Percentiles rank a stretch among this genome's conserved stretches.
These are phyloP conservation scores for Chaetomiaceae sp. DNA, from an alignment of 2,329 filamentous ascomycete species.

Conservation along the genomic window DNA sequence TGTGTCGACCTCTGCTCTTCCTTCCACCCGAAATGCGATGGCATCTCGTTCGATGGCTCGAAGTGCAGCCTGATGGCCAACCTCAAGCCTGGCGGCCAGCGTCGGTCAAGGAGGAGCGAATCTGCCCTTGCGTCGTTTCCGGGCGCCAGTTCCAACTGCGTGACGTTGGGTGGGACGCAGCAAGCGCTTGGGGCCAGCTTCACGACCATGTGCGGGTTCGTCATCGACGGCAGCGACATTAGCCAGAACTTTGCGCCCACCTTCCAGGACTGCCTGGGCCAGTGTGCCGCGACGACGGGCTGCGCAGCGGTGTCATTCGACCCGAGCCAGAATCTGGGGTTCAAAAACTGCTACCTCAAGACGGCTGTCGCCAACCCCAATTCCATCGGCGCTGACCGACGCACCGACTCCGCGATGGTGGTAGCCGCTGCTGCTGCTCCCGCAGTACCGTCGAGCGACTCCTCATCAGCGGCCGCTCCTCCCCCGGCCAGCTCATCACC, in stretches of 20 bases:
- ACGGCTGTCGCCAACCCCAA: slow-evolving; percentile 12
- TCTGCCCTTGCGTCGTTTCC: slow-evolving; percentile 28
- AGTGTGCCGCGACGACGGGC: slow-evolving; percentile 24
- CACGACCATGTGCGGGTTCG: slow-evolving; percentile 26
- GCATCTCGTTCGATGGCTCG: slow-evolving; percentile 24
- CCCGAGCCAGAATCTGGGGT: slow-evolving; percentile 25
- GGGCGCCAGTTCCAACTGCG: slow-evolving; percentile 27
- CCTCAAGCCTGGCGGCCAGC: slow-evolving; percentile 10
- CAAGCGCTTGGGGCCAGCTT: slow-evolving; percentile 19
- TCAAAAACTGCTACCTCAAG: slow-evolving; percentile 33
- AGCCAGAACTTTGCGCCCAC: slow-evolving; percentile 28
- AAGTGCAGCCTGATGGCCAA: slow-evolving; percentile 28
- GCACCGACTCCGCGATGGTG: slow-evolving; percentile 29
- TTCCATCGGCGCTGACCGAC: slow-evolving; percentile 17
- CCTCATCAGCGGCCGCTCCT: not conserved
- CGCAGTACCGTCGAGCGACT: too few relatives aligned
- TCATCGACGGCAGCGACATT: slow-evolving; percentile 29
- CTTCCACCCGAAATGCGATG: slow-evolving; percentile 31
- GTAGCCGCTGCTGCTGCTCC: not conserved
- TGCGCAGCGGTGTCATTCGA: slow-evolving; percentile 30
- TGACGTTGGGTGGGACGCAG: slow-evolving; percentile 20
- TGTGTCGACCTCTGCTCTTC: slow-evolving; percentile 31
- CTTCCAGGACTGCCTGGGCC: slow-evolving; percentile 29
- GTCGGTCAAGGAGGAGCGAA: slow-evolving; percentile 20
- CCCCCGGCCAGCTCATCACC: not conserved